phyloP scores from a whole-genome alignment of 192 early-diverging fungal species.

The Coemansia sp. region DNA sequence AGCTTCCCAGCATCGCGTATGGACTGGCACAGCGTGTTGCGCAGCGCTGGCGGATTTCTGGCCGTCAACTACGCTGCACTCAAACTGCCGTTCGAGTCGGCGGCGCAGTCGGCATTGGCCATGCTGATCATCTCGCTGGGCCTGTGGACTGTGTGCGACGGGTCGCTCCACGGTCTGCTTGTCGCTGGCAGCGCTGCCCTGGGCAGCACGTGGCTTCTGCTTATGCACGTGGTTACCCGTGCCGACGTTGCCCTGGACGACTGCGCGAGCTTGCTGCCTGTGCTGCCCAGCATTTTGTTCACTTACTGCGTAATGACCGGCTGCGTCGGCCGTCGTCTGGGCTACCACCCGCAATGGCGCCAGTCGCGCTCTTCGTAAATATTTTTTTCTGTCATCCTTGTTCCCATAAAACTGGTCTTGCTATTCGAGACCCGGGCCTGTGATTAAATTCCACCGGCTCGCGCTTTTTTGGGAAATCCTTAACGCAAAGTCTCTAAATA shows the following conservation, averaged over 20 bases:
- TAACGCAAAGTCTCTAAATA: conserved; percentile 51
- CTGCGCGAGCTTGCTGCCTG: conserved; percentile 38
- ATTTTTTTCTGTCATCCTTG: neutral
- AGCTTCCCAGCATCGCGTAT: conserved; percentile 17
- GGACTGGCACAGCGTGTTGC: conserved; percentile 43
- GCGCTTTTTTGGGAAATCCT: neutral
- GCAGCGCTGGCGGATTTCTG: conserved; percentile 50
- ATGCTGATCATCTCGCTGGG: conserved; percentile 52
- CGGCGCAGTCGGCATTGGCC: conserved; percentile 32
- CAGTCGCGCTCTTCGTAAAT: neutral
- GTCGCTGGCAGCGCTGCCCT: conserved; percentile 32
- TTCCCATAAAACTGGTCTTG: neutral
- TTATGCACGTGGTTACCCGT: conserved; percentile 23
- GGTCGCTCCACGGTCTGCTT: conserved; percentile 45
- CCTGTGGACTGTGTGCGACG: conserved; percentile 51
- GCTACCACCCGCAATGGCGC: conserved; percentile 31
- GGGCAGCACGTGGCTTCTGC: conserved; percentile 40
- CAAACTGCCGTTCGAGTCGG: conserved; percentile 51
- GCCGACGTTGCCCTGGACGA: conserved; percentile 39
- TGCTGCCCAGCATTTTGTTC: conserved; percentile 46
- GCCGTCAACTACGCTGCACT: conserved; percentile 53
- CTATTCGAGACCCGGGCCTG: neutral
- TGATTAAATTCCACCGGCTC: neutral
- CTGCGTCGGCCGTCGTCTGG: conserved; percentile 39
- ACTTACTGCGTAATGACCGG: conserved; percentile 52